These are phyloP conservation scores for Xylariaceae sp. DNA, from an alignment of 2,329 filamentous ascomycete genomes.

Conservation along the genomic window DNA sequence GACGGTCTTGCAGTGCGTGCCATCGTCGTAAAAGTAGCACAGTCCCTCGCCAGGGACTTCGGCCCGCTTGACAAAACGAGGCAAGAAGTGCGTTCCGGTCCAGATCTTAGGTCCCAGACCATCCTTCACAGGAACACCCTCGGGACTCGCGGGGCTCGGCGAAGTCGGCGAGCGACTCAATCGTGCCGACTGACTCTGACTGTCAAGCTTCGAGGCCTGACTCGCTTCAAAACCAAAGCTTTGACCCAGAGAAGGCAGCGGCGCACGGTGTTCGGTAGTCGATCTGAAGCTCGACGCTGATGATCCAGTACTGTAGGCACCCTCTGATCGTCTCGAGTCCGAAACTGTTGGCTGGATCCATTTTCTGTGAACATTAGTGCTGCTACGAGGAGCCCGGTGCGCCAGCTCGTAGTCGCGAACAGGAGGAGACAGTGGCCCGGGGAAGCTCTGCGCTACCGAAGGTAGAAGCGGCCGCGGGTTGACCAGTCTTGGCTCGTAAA, in stretches of 20 bases:
- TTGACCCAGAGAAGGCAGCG: conserved; percentile 26
- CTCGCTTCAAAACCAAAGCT: conserved; percentile 25
- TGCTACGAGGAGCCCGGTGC: conserved; percentile 23
- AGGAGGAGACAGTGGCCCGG: conserved; percentile 42
- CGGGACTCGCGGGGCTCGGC: conserved; percentile 33
- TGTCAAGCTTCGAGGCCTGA: conserved; percentile 26
- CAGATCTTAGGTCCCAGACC: conserved; percentile 62
- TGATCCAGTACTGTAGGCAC: conserved; percentile 42
- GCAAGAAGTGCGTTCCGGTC: conserved; percentile 62
- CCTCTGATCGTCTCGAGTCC: conserved; percentile 42
- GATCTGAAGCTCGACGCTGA: conserved; percentile 32
- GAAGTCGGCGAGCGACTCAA: conserved; percentile 30
- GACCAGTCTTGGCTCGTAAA: conserved; percentile 43
- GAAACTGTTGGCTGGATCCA: conserved; percentile 39
- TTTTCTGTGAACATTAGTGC: conserved; percentile 30
- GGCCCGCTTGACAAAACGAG: conserved; percentile 57
- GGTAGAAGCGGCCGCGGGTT: conserved; percentile 36
- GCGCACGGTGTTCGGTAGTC: conserved; percentile 24
- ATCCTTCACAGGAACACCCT: conserved; percentile 50
- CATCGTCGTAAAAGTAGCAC: conserved; percentile 84
- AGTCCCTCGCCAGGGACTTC: conserved; percentile 72
- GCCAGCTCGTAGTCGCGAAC: conserved; percentile 36
- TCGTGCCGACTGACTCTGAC: conserved; percentile 22
- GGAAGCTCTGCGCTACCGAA: conserved; percentile 35
- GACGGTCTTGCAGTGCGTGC: conserved; percentile 71